Evolutionary conservation across 2,329 filamentous ascomycete species (phyloP), one percentile per base, ranked within the genome.

Genomic region (Fusarium sp.): DNA sequence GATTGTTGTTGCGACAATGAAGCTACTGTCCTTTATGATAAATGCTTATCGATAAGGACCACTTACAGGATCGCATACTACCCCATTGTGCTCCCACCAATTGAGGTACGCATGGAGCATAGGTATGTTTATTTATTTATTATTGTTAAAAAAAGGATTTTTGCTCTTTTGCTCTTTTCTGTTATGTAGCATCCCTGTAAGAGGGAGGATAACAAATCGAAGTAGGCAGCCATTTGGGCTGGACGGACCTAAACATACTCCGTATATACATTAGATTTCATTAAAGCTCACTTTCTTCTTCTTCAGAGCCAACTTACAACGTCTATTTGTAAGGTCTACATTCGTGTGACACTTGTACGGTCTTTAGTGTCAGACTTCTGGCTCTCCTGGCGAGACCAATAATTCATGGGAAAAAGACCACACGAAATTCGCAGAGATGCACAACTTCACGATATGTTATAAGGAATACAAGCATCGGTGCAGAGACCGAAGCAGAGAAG

Each of bases 41-140:
- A 36, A 61, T 41, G 42, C 48, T 69, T 69, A 69, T 69, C 66
- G 66, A 69, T 69, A 69, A 69, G 65, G 41, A 26, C 42, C 59
- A 41, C 33, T 42, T 33, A 49, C 26, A 54, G 33, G 18, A 36
- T 24, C 9, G 18, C 35, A 38, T 36, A 35, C 33, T 38, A 28
- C 24, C 44, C 26, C 44, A 28, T 47, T 26, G 44, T 20, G 33
- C 39, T 41, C n/a, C 58, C 57, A 47, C 44, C 15, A 64, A 22
- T 38, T 63, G n/a, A 28, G 49, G 33, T 52, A 26, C 26, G 28
- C 15, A 33, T n/a, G n/a, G n/a, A n/a, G n/a, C n/a, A n/a, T n/a
- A 24, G 22, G 35, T 7, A 38, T 10, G 18, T 26, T 26, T 26
- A 26, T 26, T 35, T 15, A 35, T 35, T 35, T 35, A 15, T 35